phyloP scores from a whole-genome alignment of 1,284 basidiomycete genomes.

The Lignosus rhinocerotis region DNA sequence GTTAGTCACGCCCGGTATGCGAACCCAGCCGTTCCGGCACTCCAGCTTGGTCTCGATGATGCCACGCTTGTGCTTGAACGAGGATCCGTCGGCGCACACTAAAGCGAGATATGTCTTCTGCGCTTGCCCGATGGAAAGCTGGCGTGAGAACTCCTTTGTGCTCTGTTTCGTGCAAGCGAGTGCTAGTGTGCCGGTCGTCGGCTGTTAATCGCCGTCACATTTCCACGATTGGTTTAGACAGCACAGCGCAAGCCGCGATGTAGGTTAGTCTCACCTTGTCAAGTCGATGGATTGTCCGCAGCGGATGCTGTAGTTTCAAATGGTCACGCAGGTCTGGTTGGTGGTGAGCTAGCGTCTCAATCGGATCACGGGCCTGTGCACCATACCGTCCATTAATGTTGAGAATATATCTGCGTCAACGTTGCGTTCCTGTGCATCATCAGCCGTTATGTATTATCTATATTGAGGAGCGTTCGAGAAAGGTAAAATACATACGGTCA shows the following conservation, averaged over 20 bases:
- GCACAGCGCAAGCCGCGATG: neutral
- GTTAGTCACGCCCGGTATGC: neutral
- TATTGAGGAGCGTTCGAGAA: too few species aligned
- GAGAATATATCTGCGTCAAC: conserved; percentile 19
- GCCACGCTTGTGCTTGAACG: conserved; percentile 45
- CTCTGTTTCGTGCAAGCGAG: conserved; percentile 47
- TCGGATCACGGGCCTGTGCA: neutral
- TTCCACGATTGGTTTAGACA: neutral
- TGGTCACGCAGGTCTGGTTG: conserved; percentile 40
- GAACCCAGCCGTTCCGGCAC: conserved; percentile 46
- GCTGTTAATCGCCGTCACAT: conserved; percentile 34
- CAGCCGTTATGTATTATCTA: neutral
- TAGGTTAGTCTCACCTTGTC: conserved; percentile 52
- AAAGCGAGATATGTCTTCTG: conserved; percentile 69
- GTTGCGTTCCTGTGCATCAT: neutral
- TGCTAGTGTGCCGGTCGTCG: conserved; percentile 63
- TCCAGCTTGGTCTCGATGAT: conserved; percentile 46
- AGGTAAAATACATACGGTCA: neutral
- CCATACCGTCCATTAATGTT: conserved; percentile 2
- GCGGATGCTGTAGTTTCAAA: conserved; percentile 38
- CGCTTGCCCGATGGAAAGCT: conserved; percentile 50
- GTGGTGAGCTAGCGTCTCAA: neutral
- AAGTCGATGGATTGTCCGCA: conserved; percentile 61
- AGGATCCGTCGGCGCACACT: conserved; percentile 52
- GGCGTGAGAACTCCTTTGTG: conserved; percentile 53